phyloP scores from a whole-genome alignment of 345 rosid genomes.

The Lepidium africanum region DNA sequence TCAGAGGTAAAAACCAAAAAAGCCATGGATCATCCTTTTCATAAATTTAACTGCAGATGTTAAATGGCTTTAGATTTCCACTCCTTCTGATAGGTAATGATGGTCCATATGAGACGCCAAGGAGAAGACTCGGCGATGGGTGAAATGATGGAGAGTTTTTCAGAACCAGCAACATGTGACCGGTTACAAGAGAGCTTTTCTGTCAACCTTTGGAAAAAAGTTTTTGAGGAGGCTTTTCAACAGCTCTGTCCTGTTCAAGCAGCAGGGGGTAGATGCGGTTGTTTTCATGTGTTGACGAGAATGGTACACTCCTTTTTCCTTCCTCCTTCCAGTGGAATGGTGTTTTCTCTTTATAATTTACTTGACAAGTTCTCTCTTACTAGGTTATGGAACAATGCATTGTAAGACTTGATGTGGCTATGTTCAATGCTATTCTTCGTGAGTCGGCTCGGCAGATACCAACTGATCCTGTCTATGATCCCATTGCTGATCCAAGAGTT shows the following conservation, averaged over 20 bases:
- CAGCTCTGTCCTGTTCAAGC: conserved; percentile 82
- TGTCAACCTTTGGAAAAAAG: conserved; percentile 65
- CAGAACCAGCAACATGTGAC: conserved; percentile 75
- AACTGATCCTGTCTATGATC: conserved; percentile 82
- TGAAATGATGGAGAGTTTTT: conserved; percentile 37
- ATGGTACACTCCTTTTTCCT: conserved; percentile 37
- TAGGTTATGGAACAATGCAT: conserved; percentile 91
- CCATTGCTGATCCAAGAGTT: conserved; percentile 75
- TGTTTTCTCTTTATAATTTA: conserved; percentile 13
- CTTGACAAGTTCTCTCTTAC: conserved; percentile 37
- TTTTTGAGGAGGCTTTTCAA: conserved; percentile 75
- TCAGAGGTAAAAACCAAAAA: conserved; percentile 64
- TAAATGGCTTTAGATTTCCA: not conserved
- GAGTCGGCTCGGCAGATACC: conserved; percentile 93
- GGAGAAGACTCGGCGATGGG: conserved; percentile 30
- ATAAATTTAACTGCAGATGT: not conserved
- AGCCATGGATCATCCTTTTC: not conserved
- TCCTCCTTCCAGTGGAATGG: conserved; percentile 3
- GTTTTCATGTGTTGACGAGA: conserved; percentile 64
- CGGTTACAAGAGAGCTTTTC: conserved; percentile 78
- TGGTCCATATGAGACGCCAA: conserved; percentile 75
- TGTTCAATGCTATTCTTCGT: conserved; percentile 95
- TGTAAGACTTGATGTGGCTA: conserved; percentile 83
- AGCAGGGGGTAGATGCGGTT: conserved; percentile 69
- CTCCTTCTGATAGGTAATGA: conserved; percentile 47